These are phyloP conservation scores for Datisca glomerata DNA, from an alignment of 306 rosid genomes.

Conservation along the genomic window DNA sequence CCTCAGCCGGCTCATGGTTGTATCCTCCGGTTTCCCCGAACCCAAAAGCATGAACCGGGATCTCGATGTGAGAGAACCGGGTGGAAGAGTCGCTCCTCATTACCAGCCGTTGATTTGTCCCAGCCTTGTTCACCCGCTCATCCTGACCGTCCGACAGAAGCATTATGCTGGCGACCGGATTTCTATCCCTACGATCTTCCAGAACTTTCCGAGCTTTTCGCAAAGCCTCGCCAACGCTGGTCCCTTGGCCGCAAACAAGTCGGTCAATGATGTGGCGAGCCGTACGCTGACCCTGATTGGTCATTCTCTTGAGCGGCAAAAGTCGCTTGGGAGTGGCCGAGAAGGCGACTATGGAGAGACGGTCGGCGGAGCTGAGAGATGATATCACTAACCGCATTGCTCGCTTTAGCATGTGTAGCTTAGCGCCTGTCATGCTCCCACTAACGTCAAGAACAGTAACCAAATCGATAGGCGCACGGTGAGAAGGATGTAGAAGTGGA, in stretches of 20 bases:
- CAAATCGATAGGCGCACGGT: conserved; percentile 19
- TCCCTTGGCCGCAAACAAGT: conserved; percentile 9
- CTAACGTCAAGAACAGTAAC: conserved; percentile 25
- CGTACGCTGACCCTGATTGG: conserved; percentile 7
- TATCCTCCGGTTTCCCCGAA: conserved; percentile 15
- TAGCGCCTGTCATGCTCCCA: conserved; percentile 21
- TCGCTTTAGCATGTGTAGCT: conserved; percentile 14
- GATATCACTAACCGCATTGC: conserved; percentile 21
- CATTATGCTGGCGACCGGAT: conserved; percentile 17
- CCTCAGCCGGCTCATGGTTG: conserved; percentile 21
- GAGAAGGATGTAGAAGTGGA: conserved; percentile 19
- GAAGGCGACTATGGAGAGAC: conserved; percentile 21
- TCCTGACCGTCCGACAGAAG: conserved; percentile 26
- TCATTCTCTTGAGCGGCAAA: conserved; percentile 19
- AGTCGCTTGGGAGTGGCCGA: conserved; percentile 10
- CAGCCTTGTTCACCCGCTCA: conserved; percentile 1
- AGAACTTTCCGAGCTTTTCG: conserved; percentile 15
- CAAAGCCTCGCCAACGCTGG: conserved; percentile 19
- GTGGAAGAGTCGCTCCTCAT: background rate
- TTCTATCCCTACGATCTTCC: conserved; percentile 18
- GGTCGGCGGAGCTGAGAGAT: conserved; percentile 22
- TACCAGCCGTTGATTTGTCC: background rate
- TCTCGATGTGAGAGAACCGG: conserved; percentile 4
- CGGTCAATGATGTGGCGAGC: conserved; percentile 4
- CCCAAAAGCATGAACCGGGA: conserved; percentile 24